Evolutionary conservation across 345 rosid genomes (phyloP), one percentile per base, ranked within the genome.

Genomic region (Citrus hindsii): DNA sequence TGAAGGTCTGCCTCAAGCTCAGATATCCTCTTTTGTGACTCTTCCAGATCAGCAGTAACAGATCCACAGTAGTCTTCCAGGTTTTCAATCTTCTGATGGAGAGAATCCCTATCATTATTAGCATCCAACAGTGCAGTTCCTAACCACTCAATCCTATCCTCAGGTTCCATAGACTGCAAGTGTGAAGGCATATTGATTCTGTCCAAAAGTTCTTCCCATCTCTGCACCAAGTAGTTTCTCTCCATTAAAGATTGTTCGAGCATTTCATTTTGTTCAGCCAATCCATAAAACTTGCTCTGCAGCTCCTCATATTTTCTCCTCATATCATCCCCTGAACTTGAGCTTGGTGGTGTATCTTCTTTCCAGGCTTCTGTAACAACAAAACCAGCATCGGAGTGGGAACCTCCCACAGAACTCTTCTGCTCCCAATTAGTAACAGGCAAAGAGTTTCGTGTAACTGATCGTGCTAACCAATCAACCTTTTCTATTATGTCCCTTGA

Each of bases 201-300:
- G 71, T 79, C 94, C 71, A 96, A 83, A 75, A 89, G 88, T 77
- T 87, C 91, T 86, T 96, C 99, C 97, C 97, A 96, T 86, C 90
- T 90, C 89, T 92, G 94, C 74, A 94, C 90, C 87, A 94, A 79
- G 65, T 85, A 85, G 82, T 92, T 94, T 86, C 98, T 92, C 81
- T 92, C 93, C 98, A 90, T 80, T 76, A 96, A 86, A 73, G 99
- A 96, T 79, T 92, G 99, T 81, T 96, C 98, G 83, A 94, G 93
- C 99, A 96, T 92, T 87, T 94, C 99, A 87, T 91, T 96, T 84
- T 94, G 97, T 83, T 96, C 98, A 65, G 98, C 99, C 88, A 94
- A 84, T 59, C 94, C 95, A 85, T 87, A 96, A 84, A 96, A 96
- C 82, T 92, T 94, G 69, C 90, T 86, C 71, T 96, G 92, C 75